A percentile compares a stretch with the other conserved stretches of the same genome.
Conservation (phyloP, 2,329 filamentous ascomycete genomes). For the Epichloe scottii region DNA sequence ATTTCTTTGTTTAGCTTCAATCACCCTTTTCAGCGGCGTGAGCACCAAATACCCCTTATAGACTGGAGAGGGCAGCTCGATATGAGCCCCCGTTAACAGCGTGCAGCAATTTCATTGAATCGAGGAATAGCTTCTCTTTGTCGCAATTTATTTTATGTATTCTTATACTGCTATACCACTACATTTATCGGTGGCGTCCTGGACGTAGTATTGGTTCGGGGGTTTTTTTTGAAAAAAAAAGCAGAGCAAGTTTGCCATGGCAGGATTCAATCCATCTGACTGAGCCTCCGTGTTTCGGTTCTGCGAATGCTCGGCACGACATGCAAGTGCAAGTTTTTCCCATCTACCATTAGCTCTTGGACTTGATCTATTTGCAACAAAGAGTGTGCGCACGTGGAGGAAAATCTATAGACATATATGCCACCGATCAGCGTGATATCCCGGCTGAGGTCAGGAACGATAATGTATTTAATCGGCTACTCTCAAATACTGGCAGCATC, state of each 20-base stretch:
- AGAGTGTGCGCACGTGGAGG: not conserved
- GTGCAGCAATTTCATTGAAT: constrained; percentile 15
- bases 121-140: constrained; percentile 13
- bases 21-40: constrained; percentile 13
- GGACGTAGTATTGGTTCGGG: not conserved
- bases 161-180: not conserved
- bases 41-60: constrained; percentile 26
- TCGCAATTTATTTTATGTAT: constrained; percentile 17
- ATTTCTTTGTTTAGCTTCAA: not conserved
- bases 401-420: not conserved
- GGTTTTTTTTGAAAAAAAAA: not conserved
- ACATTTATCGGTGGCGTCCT: not conserved
- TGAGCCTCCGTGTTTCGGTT: not conserved
- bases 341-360: not conserved
- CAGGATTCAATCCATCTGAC: not conserved
- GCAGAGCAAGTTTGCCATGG: not conserved
- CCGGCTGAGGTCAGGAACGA: not conserved
- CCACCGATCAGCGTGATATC: not conserved
- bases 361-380: constrained; percentile 1
- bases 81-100: constrained; percentile 13
- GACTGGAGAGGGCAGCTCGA: constrained; percentile 18
- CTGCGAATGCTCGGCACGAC: not conserved
- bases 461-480: constrained; percentile 5
- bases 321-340: not conserved
- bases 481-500: not conserved